Base-by-base conservation (phyloP, 345 rosid species). In the Conringia planisiliqua region DNA sequence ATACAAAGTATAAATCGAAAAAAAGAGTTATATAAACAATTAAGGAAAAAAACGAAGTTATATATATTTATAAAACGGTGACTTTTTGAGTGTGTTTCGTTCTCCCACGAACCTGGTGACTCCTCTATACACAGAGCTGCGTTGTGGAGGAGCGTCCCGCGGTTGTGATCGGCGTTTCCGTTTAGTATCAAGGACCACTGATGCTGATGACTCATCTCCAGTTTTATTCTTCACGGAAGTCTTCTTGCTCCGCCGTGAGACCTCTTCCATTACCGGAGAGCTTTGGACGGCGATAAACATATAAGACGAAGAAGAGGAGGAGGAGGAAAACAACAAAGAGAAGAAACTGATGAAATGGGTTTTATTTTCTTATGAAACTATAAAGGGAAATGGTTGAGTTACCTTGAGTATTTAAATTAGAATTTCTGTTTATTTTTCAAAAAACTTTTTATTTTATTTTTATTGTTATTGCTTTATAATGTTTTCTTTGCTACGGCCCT, bases 51-150 rank as follows among this genome's bases (percentile, higher is more conserved):
- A 43, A 24, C 13, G 6, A 4, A 52, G 11, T n/a, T 4, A 66
- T 10, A 16, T 4, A 66, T 10, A 16, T 24, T 48, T 22, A 22
- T 24, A 8, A 50, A 66, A 68, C 57, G 56, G 32, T 55, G 33
- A 5, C 40, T 57, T 62, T 55, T 6, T 26, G n/a, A 35, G 50
- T 12, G 71, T 52, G 47, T 12, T 18, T 30, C 10, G 38, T 54
- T 18, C 9, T 12, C 30, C 17, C 10, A 10, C 3, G 57, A 13
- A 83, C 98, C 94, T 93, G 3, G 98, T 94, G 58, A 94, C 97
- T 4, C 98, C 98, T 20, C 95, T 85, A 68, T 91, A 86, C 35
- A 85, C 82, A 2, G 96, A 93, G 86, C 97, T 93, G 27, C 98
- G 91, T 68, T 84, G 90, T 36, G 97, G 95, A 61, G 97, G 98